Evolutionary conservation across 495 filamentous ascomycete species (phyloP).

Genomic region (Umbilicaria muhlenbergii): DNA sequence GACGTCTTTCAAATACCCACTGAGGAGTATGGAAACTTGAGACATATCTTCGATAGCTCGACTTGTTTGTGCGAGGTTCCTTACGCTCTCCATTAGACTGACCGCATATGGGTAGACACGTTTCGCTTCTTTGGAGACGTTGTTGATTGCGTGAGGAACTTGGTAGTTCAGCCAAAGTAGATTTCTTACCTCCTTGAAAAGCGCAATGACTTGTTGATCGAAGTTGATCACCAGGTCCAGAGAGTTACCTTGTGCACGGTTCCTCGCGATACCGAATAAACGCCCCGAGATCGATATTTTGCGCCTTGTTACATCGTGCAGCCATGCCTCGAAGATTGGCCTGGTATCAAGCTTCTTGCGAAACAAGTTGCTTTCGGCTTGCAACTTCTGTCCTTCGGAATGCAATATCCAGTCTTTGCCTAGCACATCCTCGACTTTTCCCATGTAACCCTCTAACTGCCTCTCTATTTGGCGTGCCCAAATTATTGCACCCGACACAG

Average conservation of each 20-base stretch:
- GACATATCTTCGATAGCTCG: conserved; percentile 68
- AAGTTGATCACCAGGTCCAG: conserved; percentile 90
- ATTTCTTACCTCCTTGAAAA: conserved; percentile 99
- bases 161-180: conserved; percentile 83
- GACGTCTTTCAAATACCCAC: conserved; percentile 79
- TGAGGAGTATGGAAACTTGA: conserved; percentile 71
- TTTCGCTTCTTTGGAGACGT: conserved; percentile 91
- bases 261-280: conserved; percentile 77
- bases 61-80: conserved; percentile 75
- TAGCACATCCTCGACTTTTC: conserved; percentile 88
- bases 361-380: conserved; percentile 76
- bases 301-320: conserved; percentile 70
- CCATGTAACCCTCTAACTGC: conserved; percentile 90
- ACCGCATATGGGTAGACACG: conserved; percentile 95
- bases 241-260: conserved; percentile 70
- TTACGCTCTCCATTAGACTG: conserved; percentile 92
- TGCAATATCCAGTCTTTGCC: conserved; percentile 89
- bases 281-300: conserved; percentile 82
- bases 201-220: conserved; percentile 84
- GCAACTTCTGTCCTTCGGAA: conserved; percentile 85
- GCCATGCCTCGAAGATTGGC: conserved; percentile 87
- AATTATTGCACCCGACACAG: conserved; percentile 89
- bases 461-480: conserved; percentile 95
- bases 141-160: conserved; percentile 86
- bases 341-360: conserved; percentile 89